Conservation (phyloP, 306 rosid genomes). For the Cucurbita ficifolia region DNA sequence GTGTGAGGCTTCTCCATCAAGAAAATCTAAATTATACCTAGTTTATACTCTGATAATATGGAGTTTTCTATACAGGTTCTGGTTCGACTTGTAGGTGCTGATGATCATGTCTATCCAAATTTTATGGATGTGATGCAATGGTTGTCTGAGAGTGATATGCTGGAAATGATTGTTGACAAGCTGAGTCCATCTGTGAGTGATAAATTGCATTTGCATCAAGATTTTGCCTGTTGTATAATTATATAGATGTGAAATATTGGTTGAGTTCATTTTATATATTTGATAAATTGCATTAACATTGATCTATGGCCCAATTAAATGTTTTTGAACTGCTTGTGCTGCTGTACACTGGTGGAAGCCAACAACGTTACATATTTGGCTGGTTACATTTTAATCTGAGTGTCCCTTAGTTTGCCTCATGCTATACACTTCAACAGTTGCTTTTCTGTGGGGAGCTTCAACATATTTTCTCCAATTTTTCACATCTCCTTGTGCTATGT, state of each 20-base stretch:
- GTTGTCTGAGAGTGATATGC: constrained; percentile 90
- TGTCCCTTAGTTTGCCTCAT: not conserved
- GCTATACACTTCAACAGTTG: not conserved
- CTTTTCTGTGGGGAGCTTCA: not conserved
- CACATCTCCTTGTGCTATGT: not conserved
- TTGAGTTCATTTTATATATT: not conserved
- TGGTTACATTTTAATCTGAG: not conserved
- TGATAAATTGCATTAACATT: not conserved
- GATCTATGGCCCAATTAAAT: not conserved
- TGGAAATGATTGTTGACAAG: constrained; percentile 93
- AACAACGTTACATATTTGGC: not conserved
- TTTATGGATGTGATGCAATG: constrained; percentile 91
- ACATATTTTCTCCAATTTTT: not conserved
- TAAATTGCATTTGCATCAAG: not conserved
- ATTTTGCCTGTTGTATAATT: not conserved
- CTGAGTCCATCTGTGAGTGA: constrained; percentile 75
- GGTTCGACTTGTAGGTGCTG: constrained; percentile 86
- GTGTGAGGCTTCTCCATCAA: not conserved
- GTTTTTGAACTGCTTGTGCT: not conserved
- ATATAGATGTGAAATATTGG: not conserved
- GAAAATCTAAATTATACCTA: not conserved
- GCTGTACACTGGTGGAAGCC: not conserved
- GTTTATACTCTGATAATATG: constrained; percentile 13
- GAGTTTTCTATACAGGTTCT: constrained; percentile 49
- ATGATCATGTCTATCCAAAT: constrained; percentile 89